Evolutionary conservation across 2,329 filamentous ascomycete species (phyloP), one percentile per base, ranked within the genome.

Genomic region (Cladorrhinum sp.): DNA sequence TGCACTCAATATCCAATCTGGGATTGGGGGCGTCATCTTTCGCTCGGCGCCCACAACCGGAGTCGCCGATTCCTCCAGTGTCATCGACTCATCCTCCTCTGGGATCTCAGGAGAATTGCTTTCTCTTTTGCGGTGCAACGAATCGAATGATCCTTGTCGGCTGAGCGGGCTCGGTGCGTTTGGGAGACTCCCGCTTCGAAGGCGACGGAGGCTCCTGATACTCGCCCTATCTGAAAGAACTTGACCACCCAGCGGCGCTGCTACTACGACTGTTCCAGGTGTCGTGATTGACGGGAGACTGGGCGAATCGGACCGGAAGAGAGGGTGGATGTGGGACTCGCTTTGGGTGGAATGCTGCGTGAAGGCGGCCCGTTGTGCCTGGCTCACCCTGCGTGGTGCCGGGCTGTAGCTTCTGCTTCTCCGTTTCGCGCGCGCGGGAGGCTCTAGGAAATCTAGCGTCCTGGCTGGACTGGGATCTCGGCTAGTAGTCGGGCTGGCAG

Each of bases 281-380:
- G 87, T 89, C 1, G 82, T 80, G 5, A 84, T 75, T 0, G 89
- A 84, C 1, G 88, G 86, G 7, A 88, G 88, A 1, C 79, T 81
- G 0, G 87, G 87, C 45, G 85, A 89, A 69, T 91, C 88, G 5
- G 86, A 87, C 61, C 90, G 82, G 77, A 93, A 92, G 2, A 93
- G 80, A 8, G 90, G 90, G 71, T 93, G 90, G 50, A 92, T 92
- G 69, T 92, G 85, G 2, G 85, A 79, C 71, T 92, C 88, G 67
- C 80, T 80, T 54, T 69, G 76, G 2, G 67, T 74, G 2, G 66
- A 58, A 25, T 76, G 71, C 55, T 74, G 73, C 16, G 72, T 76
- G 65, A 76, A 69, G 50, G 62, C 69, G 1, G 64, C 60, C 22
- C 65, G 65, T 7, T 69, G 69, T 16, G 69, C 63, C 62, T 76